phyloP scores from a whole-genome alignment of 148 eudicot species.

The Chenopodium suecicum region DNA sequence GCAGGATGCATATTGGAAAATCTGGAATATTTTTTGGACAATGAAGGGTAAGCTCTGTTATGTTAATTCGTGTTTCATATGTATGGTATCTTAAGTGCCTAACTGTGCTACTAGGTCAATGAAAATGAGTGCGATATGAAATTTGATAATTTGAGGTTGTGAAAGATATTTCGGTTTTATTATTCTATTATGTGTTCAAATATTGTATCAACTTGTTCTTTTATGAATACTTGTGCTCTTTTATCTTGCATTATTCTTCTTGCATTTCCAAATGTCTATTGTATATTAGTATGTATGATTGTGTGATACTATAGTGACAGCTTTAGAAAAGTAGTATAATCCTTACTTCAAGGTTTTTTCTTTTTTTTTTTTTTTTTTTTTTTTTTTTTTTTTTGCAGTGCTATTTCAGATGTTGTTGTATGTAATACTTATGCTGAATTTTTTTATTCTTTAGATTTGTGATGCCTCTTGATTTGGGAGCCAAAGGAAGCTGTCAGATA shows the following conservation, averaged over 20 bases:
- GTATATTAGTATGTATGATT: too few species aligned
- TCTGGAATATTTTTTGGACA: constrained; percentile 76
- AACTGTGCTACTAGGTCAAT: neutral
- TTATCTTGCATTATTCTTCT: neutral
- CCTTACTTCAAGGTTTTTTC: too few species aligned
- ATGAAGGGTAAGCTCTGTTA: constrained; percentile 64
- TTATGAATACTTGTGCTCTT: neutral
- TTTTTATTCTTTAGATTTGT: constrained; percentile 53
- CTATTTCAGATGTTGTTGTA: neutral
- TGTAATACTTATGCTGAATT: neutral
- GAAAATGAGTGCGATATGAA: neutral
- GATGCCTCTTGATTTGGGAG: constrained; percentile 98
- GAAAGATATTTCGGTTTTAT: neutral
- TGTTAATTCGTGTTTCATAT: constrained; percentile 13
- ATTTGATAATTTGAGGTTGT: neutral
- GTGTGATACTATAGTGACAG: neutral
- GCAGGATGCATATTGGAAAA: constrained; percentile 99
- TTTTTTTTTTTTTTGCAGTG: too few species aligned
- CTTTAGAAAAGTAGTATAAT: constrained; percentile 2
- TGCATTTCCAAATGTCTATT: neutral
- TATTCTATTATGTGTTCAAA: neutral
- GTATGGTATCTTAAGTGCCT: neutral
- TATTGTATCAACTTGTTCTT: neutral
- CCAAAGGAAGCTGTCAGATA: constrained; percentile 99
- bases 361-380: too few species aligned